These are phyloP conservation scores for Nemania bipapillata DNA, from an alignment of 2,329 filamentous ascomycete genomes.

Conservation along the genomic window DNA sequence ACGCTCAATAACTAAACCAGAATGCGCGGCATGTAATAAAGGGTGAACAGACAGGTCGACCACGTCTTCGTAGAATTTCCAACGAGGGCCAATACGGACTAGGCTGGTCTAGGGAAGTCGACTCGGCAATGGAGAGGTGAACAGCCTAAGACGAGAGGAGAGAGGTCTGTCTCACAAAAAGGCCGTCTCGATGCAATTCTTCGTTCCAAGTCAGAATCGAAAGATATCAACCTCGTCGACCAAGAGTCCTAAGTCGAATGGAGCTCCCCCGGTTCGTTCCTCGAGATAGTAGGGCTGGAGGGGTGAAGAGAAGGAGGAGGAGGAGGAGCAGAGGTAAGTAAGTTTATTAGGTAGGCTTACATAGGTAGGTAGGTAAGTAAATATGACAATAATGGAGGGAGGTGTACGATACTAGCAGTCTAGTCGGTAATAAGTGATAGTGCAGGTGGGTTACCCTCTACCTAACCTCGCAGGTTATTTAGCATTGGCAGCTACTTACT, in stretches of 20 bases:
- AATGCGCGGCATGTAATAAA: constrained; percentile 10
- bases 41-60: background rate
- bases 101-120: background rate
- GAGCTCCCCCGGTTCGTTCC: constrained; percentile 3
- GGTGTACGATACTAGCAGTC: background rate
- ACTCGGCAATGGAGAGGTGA: constrained; percentile 15
- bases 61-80: constrained; percentile 3
- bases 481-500: constrained; percentile 5
- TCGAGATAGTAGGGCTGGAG: constrained; percentile 14
- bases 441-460: background rate
- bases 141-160: background rate
- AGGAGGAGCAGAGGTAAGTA: constrained; percentile 22
- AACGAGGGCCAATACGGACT: background rate
- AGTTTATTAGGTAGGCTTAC: constrained; percentile 24
- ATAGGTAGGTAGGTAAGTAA: constrained; percentile 21
- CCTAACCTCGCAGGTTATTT: background rate
- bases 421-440: constrained; percentile 14
- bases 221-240: background rate
- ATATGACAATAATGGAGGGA: too few relatives aligned
- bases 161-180: constrained; percentile 7
- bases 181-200: constrained; percentile 17
- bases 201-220: background rate
- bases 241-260: background rate
- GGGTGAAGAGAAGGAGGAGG: constrained; percentile 30
- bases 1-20: constrained; percentile 16